Conservation (phyloP, 2,329 filamentous ascomycete species). For the Microthyrium microscopicum region DNA sequence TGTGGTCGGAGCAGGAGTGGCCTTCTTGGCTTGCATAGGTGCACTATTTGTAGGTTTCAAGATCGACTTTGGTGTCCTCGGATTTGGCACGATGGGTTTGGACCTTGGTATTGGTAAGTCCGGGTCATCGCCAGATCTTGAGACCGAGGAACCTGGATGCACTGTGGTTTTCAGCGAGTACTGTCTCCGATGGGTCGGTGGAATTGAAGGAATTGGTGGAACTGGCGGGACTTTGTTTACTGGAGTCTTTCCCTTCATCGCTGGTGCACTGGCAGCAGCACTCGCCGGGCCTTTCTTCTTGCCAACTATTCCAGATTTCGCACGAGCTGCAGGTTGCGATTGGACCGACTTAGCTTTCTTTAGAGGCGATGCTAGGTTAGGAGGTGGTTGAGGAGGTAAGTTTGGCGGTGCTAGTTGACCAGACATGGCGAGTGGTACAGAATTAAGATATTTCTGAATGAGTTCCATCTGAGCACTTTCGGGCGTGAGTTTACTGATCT, state of each 20-base stretch:
- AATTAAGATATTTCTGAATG: constrained; percentile 5
- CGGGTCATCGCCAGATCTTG: neutral
- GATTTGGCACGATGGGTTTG: neutral
- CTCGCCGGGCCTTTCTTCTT: neutral
- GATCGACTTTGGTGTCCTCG: constrained; percentile 1
- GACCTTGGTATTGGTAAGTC: neutral
- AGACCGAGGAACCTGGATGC: no score
- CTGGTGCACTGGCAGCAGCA: neutral
- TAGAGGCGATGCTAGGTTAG: no score
- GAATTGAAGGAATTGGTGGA: no score
- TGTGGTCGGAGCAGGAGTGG: neutral
- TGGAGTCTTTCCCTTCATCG: neutral
- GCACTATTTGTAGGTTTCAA: neutral
- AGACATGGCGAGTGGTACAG: constrained; percentile 2
- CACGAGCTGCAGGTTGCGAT: no score
- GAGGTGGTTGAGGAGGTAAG: neutral
- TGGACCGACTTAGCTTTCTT: neutral
- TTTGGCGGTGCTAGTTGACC: constrained; percentile 1
- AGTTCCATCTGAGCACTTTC: constrained; percentile 3
- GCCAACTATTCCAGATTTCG: neutral
- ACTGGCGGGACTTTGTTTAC: neutral
- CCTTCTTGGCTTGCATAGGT: neutral
- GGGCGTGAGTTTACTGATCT: neutral
- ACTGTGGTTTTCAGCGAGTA: no score
- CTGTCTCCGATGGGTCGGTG: no score